Evolutionary conservation across 106 monocot genomes (phyloP).

Genomic region (Posidonia australis): DNA sequence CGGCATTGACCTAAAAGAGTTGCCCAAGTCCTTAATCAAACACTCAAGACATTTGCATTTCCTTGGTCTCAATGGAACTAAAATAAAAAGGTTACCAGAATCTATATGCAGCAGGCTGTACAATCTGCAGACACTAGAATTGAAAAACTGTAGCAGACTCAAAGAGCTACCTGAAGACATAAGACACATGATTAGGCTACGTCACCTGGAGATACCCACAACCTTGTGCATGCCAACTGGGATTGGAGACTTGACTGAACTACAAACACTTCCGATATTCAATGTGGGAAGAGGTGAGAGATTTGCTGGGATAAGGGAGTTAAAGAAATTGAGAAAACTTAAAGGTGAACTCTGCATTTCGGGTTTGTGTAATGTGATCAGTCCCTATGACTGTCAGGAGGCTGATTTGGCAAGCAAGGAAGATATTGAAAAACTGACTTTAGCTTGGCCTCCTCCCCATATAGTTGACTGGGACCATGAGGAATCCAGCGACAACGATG

Average conservation of each 20-base stretch:
- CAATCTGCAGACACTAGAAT: constrained; percentile 20
- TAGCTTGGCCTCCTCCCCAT: constrained; percentile 12
- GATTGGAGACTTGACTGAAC: background rate
- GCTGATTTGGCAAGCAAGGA: background rate
- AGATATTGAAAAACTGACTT: constrained; percentile 4
- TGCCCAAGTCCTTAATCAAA: background rate
- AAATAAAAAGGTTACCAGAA: too few species aligned
- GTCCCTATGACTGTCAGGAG: background rate
- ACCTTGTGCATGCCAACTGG: background rate
- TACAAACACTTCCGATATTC: background rate
- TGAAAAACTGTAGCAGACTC: constrained; percentile 11
- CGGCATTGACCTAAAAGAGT: constrained; percentile 1
- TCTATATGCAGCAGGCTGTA: constrained; percentile 4
- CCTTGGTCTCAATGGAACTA: too few species aligned
- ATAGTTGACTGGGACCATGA: background rate
- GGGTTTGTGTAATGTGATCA: background rate
- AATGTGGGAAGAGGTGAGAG: background rate
- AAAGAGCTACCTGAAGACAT: constrained; percentile 19
- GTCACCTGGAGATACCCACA: background rate
- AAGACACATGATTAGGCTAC: background rate
- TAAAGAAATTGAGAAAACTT: background rate
- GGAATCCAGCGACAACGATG: background rate
- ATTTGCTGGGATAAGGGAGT: background rate
- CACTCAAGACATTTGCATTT: too few species aligned
- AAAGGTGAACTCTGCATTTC: background rate